Base-by-base conservation (phyloP, 1,284 basidiomycete species). In the Apiotrichum sp. region DNA sequence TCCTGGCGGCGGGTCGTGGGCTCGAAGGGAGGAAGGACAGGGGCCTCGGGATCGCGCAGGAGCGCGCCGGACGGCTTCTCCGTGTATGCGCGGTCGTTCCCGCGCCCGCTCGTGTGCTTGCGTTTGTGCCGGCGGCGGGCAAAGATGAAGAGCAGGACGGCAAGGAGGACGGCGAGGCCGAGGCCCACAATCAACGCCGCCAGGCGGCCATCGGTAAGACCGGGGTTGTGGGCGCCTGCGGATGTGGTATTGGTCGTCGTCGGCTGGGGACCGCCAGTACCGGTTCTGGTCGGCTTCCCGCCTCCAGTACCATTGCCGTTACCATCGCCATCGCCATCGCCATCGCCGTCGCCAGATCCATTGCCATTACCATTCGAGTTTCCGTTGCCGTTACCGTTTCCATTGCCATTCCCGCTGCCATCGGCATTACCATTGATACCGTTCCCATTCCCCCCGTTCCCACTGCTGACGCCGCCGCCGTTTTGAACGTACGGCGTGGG, bases 81-180 rank as follows among this genome's bases (percentile, higher is more conserved):
- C 8, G 10, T 47, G 46, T 47, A 50, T 11, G 13, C 40, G 14
- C 49, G 39, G n/a, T 50, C 29, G n/a, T 42, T 16, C 6, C 49
- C 49, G 14, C 49, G 49, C 9, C 49, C 49, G 14, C 16, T 41
- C 2, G 31, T 22, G 16, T 48, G 35, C 40, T 39, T 48, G 22
- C 49, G 39, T 29, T 35, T 50, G 39, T 42, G 16, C 3, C 49
- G 39, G 49, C 33, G 49, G 32, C 49, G 49, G 10, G 47, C 47
- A 9, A 29, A 50, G 40, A 50, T 39, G 40, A 50, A 22, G 4
- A 50, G 32, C 9, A 50, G 10, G n/a, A 50, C 39, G 3, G 29
- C 49, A 8, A 50, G 31, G n/a, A 50, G 39, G 14, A 50, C 29
- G 9, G 49, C 40, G 3, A 13, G 14, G 22, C 40, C 40, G 9